Evolutionary conservation across 208 protist species (phyloP), one percentile per base, ranked within the genome.

Genomic region (Acanthamoeba healyi): DNA sequence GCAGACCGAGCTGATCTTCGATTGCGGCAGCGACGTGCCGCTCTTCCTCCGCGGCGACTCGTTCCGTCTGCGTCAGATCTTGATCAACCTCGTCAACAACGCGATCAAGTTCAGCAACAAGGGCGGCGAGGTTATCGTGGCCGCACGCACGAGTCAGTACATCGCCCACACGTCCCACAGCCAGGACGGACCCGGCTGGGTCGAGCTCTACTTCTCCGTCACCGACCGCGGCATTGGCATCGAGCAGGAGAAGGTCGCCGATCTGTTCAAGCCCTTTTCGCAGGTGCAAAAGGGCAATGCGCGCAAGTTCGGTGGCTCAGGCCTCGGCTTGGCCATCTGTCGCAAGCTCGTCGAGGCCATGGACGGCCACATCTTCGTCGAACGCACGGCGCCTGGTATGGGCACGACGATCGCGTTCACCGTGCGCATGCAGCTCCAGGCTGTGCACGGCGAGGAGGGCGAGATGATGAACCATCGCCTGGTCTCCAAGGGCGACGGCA

Each of bases 21-120:
- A 51, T 29, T 87, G 79, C 49, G 32, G 46, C n/a, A 44, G 34
- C 67, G 67, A 77, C 2, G 67, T 77, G 17, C 67, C 67, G 10
- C 34, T 77, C 32, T 22, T 38, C 32, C 79, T 87, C 32, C 79
- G 40, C 49, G 79, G 79, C 29, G 79, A 87, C 22, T 17, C 79
- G 17, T 87, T 87, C 49, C 79, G 79, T 4, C 49, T 87, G 26
- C 79, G 79, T 3, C 79, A 87, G 26, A 87, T 87, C 15, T 44
- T 87, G 10, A 87, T 87, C 79, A 87, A 87, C 29, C 46, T 87
- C 29, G 79, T 87, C 29, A 87, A 87, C 79, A 87, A 87, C 32
- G 79, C 79, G 10, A 87, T 61, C 79, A 87, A 87, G 79, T 87
- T 87, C 79, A 61, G 46, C 46, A 34, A 87, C 40, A 87, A 87